Evolutionary conservation across 2,329 filamentous ascomycete genomes (phyloP).

Genomic region (Ascochyta pisi): DNA sequence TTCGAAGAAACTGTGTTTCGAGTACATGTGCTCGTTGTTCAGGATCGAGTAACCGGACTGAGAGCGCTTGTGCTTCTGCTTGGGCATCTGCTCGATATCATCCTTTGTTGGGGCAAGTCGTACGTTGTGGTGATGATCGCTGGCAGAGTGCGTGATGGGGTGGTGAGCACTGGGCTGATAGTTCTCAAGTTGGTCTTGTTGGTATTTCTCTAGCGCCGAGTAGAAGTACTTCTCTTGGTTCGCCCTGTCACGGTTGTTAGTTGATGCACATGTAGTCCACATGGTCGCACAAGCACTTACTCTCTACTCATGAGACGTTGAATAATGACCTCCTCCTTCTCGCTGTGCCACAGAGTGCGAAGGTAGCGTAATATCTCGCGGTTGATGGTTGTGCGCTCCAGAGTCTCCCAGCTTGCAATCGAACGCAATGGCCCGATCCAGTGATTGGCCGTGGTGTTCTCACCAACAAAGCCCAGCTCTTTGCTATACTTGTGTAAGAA

Average conservation of each 20-base stretch:
- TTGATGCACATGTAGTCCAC: not conserved
- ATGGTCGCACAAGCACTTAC: constrained; percentile 31
- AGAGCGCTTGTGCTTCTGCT: constrained; percentile 51
- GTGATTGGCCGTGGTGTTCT: constrained; percentile 58
- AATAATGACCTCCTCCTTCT: constrained; percentile 74
- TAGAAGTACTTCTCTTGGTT: constrained; percentile 97
- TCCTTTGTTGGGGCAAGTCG: constrained; percentile 29
- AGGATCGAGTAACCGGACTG: constrained; percentile 64
- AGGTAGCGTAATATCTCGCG: constrained; percentile 83
- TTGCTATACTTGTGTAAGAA: constrained; percentile 81
- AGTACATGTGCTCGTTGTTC: constrained; percentile 60
- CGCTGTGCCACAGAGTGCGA: constrained; percentile 89
- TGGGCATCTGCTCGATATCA: constrained; percentile 47
- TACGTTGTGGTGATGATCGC: constrained; percentile 74
- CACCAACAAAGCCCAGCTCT: constrained; percentile 71
- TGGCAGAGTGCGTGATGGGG: constrained; percentile 77
- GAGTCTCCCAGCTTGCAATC: constrained; percentile 68
- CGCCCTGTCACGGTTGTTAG: constrained; percentile 57
- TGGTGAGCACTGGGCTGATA: constrained; percentile 72
- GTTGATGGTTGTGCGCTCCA: constrained; percentile 73
- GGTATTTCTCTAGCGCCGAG: constrained; percentile 79
- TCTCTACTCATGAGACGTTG: constrained; percentile 65
- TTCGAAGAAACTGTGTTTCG: constrained; percentile 58
- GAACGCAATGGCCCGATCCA: constrained; percentile 63
- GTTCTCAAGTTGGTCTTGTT: constrained; percentile 84